Evolutionary conservation across 177 flowering plant species (phyloP), one percentile per base, ranked within the genome.

Genomic region (Vitis hybrid): DNA sequence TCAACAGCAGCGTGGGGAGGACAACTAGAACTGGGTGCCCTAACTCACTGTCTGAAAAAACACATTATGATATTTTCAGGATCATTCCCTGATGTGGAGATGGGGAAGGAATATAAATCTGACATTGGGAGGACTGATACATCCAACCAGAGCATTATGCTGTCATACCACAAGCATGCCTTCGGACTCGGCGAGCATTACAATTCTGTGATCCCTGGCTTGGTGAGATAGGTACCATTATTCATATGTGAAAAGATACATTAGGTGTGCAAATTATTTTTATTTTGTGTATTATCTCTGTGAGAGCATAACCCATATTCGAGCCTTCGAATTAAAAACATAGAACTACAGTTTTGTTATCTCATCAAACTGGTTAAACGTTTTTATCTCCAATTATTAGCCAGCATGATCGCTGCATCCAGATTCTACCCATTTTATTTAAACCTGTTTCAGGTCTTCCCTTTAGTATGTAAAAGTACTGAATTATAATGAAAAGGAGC

Each of bases 161-260:
- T 93, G n/a, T 93, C 97, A 0, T 93, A 87, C 70, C 97, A 91
- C 69, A 79, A 72, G 76, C 91, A 91, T 84, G 97, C 97, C 3
- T 95, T 88, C 78, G 97, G 99, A 48, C 93, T 93, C 14, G 96
- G 97, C 14, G 97, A 93, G 91, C 98, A 93, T 75, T 93, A 95
- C 65, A 95, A 93, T 74, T 95, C 98, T n/a, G 77, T 95, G 21
- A 82, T 91, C 15, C 89, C 88, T 23, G 62, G 52, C 60, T 51
- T 65, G 69, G 67, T 62, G 51, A 50, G 59, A 64, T 69, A 77
- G 83, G 60, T 72, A 14, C 60, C 12, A 14, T 21, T 62, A 21
- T 13, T 19, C 60, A 13, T 7, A 23, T 66, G 26, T 64, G 45
- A 39, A 39, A 39, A 39, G 8, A 39, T 39, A 39, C 45, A 39